Conservation (phyloP, 192 early-diverging fungal species). For the Coemansia sp. region DNA sequence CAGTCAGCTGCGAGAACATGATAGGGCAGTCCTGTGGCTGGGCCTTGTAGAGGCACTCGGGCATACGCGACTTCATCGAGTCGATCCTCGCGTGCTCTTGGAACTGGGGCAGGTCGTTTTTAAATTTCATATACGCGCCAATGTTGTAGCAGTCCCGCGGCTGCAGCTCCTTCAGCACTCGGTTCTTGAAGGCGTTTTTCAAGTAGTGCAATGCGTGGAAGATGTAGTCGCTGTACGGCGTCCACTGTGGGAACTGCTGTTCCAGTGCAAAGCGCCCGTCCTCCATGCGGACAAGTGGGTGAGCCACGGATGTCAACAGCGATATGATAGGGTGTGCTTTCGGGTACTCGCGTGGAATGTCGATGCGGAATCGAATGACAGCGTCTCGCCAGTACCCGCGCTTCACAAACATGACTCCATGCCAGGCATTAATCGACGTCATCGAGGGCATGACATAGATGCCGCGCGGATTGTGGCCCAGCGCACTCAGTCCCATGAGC, state of each 20-base stretch:
- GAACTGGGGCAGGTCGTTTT: slow-evolving; percentile 42
- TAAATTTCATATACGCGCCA: slow-evolving; percentile 42
- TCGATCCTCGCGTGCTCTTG: slow-evolving; percentile 40
- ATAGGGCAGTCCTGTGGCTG: slow-evolving; percentile 50
- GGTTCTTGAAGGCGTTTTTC: slow-evolving; percentile 81
- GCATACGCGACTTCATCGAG: slow-evolving; percentile 34
- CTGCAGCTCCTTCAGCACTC: slow-evolving; percentile 60
- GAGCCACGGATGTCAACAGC: slow-evolving; percentile 75
- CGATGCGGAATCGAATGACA: slow-evolving; percentile 83
- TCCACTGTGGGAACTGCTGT: slow-evolving; percentile 79
- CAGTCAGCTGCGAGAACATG: slow-evolving; percentile 40
- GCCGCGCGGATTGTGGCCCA: slow-evolving; percentile 77
- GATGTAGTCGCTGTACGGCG: slow-evolving; percentile 78
- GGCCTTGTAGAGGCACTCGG: slow-evolving; percentile 26
- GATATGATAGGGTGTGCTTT: slow-evolving; percentile 62
- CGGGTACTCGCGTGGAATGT: slow-evolving; percentile 81
- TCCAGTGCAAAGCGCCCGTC: slow-evolving; percentile 65
- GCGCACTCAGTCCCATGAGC: slow-evolving; percentile 34
- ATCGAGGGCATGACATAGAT: slow-evolving; percentile 79
- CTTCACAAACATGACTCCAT: slow-evolving; percentile 83
- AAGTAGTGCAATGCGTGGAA: slow-evolving; percentile 84
- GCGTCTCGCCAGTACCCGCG: slow-evolving; percentile 86
- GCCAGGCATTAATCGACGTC: slow-evolving; percentile 64
- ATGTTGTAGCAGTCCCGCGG: slow-evolving; percentile 48
- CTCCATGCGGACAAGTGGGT: slow-evolving; percentile 76